Evolutionary conservation across 1,284 basidiomycete genomes (phyloP), one percentile per base, ranked within the genome.

Genomic region (Taiwanofungus camphoratus): DNA sequence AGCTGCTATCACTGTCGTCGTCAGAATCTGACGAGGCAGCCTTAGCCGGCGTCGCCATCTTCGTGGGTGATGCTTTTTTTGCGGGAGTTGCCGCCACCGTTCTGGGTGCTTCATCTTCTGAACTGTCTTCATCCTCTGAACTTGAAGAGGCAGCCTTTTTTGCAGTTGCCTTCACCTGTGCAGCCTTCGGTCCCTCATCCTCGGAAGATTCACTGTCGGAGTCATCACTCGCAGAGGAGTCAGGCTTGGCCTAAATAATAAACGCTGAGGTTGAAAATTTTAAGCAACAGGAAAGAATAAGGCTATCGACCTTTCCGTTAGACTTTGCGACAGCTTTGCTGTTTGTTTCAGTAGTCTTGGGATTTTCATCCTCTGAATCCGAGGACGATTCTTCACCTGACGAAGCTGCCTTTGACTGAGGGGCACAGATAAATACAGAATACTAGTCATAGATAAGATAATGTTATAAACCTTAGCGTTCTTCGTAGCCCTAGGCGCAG

Each of bases 141-240:
- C 45, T 44, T 31, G 52, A 52, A 6, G 54, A 45, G 3, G 44
- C 48, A 2, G 48, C 47, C 51, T 62, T 61, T 43, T 58, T 60
- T 21, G 50, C 46, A 1, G 62, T 40, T 3, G 58, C 52, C 42
- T 58, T 55, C 44, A 68, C 59, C 45, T 69, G 65, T 2, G 61
- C 60, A 23, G 60, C 61, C 52, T 68, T 68, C 7, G 65, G 61
- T 50, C 64, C 63, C 48, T 63, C 61, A 19, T 60, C 59, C 15
- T 41, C 39, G 23, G 39, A 38, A 30, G 46, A 50, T 22, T 46
- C 44, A 32, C 37, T 43, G 8, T 32, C 27, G n/a, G 16, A 16
- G 19, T 5, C 7, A 29, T 39, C 39, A 27, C 19, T 52, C 49
- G 23, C 42, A n/a, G 50, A 52, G 19, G 46, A 38, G 11, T 39